phyloP scores from a whole-genome alignment of 257 asterid species.

The Fraxinus pennsylvanica region DNA sequence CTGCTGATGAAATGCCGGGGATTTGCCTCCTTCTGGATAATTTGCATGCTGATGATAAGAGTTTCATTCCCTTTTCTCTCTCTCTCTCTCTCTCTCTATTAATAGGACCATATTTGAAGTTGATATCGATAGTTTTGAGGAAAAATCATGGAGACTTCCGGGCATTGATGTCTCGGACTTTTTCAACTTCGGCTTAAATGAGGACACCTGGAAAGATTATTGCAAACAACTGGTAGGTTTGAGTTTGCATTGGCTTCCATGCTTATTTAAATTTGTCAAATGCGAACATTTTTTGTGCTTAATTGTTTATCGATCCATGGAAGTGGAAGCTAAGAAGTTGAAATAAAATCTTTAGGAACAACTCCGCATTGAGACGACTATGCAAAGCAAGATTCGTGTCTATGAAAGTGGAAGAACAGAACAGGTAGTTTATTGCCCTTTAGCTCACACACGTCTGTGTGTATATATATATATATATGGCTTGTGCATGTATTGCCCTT shows the following conservation, averaged over 20 bases:
- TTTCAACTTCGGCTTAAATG: constrained; percentile 88
- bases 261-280: background rate
- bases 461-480: no score
- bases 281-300: background rate
- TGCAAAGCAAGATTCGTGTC: constrained; percentile 96
- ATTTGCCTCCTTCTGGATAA: constrained; percentile 9
- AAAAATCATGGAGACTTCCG: constrained; percentile 90
- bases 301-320: constrained; percentile 7
- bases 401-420: constrained; percentile 93
- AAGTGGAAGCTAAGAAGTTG: constrained; percentile 31
- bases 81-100: background rate
- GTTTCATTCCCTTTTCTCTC: background rate
- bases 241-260: constrained; percentile 9
- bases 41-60: background rate
- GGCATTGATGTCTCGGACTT: constrained; percentile 80
- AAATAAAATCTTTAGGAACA: constrained; percentile 67
- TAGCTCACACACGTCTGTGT: constrained; percentile 7
- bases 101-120: constrained; percentile 97
- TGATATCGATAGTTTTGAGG: constrained; percentile 95
- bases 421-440: constrained; percentile 58
- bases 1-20: background rate
- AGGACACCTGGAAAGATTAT: constrained; percentile 95
- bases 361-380: constrained; percentile 84
- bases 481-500: background rate
- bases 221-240: constrained; percentile 89